Evolutionary conservation across 176 grass and related monocot genomes (phyloP).

Genomic region (Raddia guianensis): DNA sequence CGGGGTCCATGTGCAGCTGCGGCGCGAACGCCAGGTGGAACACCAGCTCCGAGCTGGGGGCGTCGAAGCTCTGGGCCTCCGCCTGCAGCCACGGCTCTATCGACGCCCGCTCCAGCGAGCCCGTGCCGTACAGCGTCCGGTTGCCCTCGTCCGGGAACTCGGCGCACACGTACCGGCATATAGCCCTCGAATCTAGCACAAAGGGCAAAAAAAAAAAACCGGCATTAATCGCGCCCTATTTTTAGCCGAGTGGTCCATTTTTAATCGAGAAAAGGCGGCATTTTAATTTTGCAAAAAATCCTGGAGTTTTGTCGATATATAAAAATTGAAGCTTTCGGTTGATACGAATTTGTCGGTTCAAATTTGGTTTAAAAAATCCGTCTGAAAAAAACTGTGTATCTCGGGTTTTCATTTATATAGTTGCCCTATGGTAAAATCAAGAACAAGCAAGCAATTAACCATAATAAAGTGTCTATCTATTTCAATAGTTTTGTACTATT

Average conservation of each 20-base stretch:
- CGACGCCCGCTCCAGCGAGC: constrained; percentile 68
- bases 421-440: background rate
- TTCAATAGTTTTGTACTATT: too few species aligned
- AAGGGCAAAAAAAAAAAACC: background rate
- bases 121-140: constrained; percentile 60
- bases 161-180: constrained; percentile 66
- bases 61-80: constrained; percentile 65
- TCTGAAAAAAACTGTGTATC: too few species aligned
- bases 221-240: background rate
- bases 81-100: constrained; percentile 88
- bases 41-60: constrained; percentile 66
- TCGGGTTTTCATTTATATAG: too few species aligned
- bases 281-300: too few species aligned
- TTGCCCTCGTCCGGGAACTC: constrained; percentile 67
- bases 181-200: constrained; percentile 69
- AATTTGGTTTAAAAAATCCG: too few species aligned
- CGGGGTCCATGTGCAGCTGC: constrained; percentile 41
- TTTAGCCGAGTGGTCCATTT: background rate
- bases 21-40: constrained; percentile 83
- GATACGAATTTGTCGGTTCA: too few species aligned
- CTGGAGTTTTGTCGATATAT: too few species aligned
- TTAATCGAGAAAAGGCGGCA: too few species aligned
- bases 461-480: background rate
- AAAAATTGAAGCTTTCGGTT: too few species aligned
- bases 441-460: background rate